Base-by-base conservation (phyloP, 2,329 filamentous ascomycete genomes). In the Arachnomyces sp. region DNA sequence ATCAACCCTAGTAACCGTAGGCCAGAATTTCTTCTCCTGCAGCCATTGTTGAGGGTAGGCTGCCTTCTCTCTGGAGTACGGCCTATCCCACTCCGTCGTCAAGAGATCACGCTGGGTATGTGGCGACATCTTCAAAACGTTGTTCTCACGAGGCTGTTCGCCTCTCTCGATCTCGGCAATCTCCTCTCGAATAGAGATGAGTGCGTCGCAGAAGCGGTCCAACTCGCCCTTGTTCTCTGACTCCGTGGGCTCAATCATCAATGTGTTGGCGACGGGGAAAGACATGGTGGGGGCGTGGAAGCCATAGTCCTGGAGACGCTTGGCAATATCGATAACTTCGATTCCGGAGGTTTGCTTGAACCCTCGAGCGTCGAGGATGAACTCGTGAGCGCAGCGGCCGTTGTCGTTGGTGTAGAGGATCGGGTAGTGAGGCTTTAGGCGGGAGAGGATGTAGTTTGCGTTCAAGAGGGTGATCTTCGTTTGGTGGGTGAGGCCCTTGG, bases 171-270 rank as follows among this genome's bases (percentile, higher is more conserved):
- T 68, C 38, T 82, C 83, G 25, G 76, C 74, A 52, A 96, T 95
- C 66, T 96, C 90, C 43, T 76, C 64, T 13, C 90, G 78, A 58
- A 96, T 96, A 41, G 77, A 78, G 53, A 96, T 84, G 31, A 96
- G 71, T 0, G 90, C 87, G 49, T 95, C 83, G 46, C 88, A 85
- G 71, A 95, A 95, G 15, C 90, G 82, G 63, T 95, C 90, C 2
- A 96, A 77, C 70, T 96, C 90, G 47, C 82, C 82, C 62, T 92
- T 89, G 64, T 78, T 85, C 71, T 96, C 90, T 11, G 82, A 89
- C 67, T 95, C 90, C 0, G 90, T 96, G 2, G 90, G 90, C 70
- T 96, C 90, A 50, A 96, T 94, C 90, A 96, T 96, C 33, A 96
- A 77, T 1, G 90, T 95, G 66, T 93, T 93, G 38, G 86, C 77